Evolutionary conservation across 2,329 filamentous ascomycete species (phyloP).

Genomic region (Intubia oerlemansii): DNA sequence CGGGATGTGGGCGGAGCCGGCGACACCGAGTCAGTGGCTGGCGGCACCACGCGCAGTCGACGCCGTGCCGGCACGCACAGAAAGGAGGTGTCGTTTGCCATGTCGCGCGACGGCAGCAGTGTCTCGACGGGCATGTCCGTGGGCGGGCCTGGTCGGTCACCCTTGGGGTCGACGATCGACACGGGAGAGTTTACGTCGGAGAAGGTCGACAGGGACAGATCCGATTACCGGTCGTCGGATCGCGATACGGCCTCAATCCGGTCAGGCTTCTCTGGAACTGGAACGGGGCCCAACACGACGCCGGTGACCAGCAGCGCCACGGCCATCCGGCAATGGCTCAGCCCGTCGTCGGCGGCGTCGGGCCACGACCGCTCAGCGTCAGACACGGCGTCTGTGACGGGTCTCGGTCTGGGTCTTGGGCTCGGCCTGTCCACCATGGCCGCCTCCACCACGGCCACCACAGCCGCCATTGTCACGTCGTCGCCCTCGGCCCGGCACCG

Average conservation of each 20-base stretch:
- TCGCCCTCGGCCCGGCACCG: constrained; percentile 1
- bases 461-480: constrained; percentile 4
- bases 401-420: too few species aligned
- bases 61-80: constrained; percentile 16
- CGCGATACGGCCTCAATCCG: constrained; percentile 16
- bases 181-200: neutral
- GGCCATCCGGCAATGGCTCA: constrained; percentile 6
- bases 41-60: constrained; percentile 20
- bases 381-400: neutral
- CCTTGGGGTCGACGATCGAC: neutral
- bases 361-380: neutral
- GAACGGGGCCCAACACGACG: too few species aligned
- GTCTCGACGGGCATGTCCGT: constrained; percentile 6
- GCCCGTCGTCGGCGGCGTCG: neutral
- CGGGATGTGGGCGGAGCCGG: constrained; percentile 38
- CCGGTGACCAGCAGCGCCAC: too few species aligned
- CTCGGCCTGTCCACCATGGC: constrained; percentile 4
- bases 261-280: constrained; percentile 9
- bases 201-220: neutral
- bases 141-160: too few species aligned
- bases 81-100: constrained; percentile 50
- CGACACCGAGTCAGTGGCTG: constrained; percentile 44
- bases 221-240: too few species aligned
- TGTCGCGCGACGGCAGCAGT: constrained; percentile 23
- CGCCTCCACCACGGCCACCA: constrained; percentile 4